Evolutionary conservation across 1,139 yeast species (phyloP).

Genomic region (Pneumocystis canis): DNA sequence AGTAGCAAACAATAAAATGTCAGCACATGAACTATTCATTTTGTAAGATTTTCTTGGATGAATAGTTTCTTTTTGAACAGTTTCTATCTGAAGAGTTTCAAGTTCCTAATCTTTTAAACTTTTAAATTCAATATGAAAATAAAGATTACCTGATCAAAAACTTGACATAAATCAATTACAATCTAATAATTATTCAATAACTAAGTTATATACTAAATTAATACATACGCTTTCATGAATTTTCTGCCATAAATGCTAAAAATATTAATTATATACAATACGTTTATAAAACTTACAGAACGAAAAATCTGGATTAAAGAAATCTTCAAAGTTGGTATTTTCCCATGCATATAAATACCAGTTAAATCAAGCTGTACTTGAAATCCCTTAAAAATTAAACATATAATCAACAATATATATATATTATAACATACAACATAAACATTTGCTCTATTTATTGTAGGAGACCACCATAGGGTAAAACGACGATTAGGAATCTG

Average conservation of each 20-base stretch:
- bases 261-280: neutral
- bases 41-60: slow-evolving; percentile 96
- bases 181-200: slow-evolving; percentile 23
- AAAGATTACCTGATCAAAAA: slow-evolving; percentile 45
- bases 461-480: slow-evolving; percentile 99
- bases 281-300: slow-evolving; percentile 29
- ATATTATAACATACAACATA: slow-evolving; percentile 38
- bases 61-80: slow-evolving; percentile 78
- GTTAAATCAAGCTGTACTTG: slow-evolving; percentile 90
- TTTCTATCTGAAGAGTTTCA: slow-evolving; percentile 68
- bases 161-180: slow-evolving; percentile 86
- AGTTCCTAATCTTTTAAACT: slow-evolving; percentile 32
- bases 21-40: slow-evolving; percentile 94
- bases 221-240: slow-evolving; percentile 60
- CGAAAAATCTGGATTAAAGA: slow-evolving; percentile 91
- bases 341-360: slow-evolving; percentile 93
- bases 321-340: slow-evolving; percentile 90
- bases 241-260: slow-evolving; percentile 84
- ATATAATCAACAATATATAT: neutral
- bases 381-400: slow-evolving; percentile 40
- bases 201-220: neutral
- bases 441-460: slow-evolving; percentile 93
- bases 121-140: neutral
- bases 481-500: slow-evolving; percentile 96
- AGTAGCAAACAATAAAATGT: slow-evolving; percentile 59